Conservation (phyloP, 306 rosid species). For the Potentilla sterilis region DNA sequence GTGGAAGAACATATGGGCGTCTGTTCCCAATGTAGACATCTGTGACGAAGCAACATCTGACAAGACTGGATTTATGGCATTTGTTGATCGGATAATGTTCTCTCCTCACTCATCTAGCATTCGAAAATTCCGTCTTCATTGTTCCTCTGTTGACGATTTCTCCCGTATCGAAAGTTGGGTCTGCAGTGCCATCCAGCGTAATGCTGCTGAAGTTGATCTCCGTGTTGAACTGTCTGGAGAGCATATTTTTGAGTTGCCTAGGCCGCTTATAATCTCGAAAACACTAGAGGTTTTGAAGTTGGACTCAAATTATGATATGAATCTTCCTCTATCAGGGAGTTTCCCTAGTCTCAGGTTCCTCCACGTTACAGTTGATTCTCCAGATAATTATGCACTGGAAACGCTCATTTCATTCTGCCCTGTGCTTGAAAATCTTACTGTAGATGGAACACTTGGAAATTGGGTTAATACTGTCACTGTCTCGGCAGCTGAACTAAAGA, state of each 20-base stretch:
- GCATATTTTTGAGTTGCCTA: neutral
- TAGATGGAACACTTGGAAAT: neutral
- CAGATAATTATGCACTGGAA: neutral
- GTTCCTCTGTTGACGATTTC: neutral
- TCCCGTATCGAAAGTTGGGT: constrained; percentile 1
- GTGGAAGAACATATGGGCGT: constrained; percentile 11
- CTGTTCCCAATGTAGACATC: neutral
- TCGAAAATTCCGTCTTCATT: neutral
- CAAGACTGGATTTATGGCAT: neutral
- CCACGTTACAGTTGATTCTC: neutral
- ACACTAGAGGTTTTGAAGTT: neutral
- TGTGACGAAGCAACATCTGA: neutral
- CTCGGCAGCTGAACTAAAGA: neutral
- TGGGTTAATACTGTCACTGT: neutral
- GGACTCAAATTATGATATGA: neutral
- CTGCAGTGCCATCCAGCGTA: neutral
- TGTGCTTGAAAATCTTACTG: neutral
- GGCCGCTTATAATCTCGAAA: neutral
- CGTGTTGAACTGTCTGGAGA: neutral
- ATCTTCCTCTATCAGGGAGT: neutral
- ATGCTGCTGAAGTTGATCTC: constrained; percentile 9
- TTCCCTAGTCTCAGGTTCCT: neutral
- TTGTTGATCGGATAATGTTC: neutral
- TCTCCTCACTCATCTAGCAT: constrained; percentile 1
- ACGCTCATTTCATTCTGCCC: neutral